Conservation (phyloP, 306 rosid species). For the Astragalus glycyphyllos region DNA sequence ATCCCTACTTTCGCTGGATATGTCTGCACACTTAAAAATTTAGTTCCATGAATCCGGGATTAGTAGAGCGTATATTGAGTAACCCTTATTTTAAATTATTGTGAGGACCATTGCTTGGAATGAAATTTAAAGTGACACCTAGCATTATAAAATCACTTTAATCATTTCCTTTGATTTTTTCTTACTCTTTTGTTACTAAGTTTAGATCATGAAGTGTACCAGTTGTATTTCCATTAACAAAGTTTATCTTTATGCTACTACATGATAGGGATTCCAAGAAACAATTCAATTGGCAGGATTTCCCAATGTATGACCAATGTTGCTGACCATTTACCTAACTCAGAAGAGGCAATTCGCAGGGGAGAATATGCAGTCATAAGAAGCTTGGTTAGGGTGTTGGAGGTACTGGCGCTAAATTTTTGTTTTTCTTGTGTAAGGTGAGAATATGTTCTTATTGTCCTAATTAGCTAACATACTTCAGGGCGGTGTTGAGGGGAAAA, state of each 20-base stretch:
- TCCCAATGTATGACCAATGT: conserved; percentile 59
- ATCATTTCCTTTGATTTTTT: conserved; percentile 11
- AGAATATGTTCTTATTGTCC: conserved; percentile 19
- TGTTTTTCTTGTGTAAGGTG: conserved; percentile 29
- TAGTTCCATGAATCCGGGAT: conserved; percentile 1
- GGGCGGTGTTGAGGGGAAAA: conserved; percentile 97
- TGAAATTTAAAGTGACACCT: background rate
- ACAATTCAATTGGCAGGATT: conserved; percentile 77
- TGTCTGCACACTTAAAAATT: background rate
- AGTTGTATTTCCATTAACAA: conserved; percentile 21
- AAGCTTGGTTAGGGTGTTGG: conserved; percentile 88
- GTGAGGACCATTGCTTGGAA: background rate
- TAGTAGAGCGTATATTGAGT: conserved; percentile 8
- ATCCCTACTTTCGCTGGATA: background rate
- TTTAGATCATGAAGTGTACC: conserved; percentile 2
- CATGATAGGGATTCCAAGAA: conserved; percentile 76
- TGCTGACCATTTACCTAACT: conserved; percentile 64
- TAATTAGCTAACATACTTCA: conserved; percentile 47
- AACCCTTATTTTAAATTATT: conserved; percentile 13
- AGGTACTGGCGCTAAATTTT: conserved; percentile 58
- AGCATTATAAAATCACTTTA: conserved; percentile 19
- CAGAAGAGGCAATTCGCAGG: conserved; percentile 89
- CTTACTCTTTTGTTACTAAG: conserved; percentile 16
- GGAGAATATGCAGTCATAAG: conserved; percentile 92
- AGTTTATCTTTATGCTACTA: conserved; percentile 39